These are phyloP conservation scores for Phaeosphaeriaceae sp. DNA, from an alignment of 2,329 filamentous ascomycete genomes.

Conservation along the genomic window DNA sequence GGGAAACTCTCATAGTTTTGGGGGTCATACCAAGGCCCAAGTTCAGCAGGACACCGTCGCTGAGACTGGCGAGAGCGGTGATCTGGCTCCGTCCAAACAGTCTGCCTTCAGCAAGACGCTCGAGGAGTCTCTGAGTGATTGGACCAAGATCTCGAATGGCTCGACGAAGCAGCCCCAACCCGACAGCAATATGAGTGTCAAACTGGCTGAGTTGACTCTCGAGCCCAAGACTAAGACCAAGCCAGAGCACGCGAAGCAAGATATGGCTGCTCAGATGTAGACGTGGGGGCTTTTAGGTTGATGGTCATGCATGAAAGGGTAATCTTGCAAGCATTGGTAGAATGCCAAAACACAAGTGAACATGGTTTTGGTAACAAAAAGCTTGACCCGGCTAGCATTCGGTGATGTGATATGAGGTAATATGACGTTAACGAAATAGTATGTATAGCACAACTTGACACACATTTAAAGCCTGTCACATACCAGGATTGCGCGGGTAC, in stretches of 20 bases:
- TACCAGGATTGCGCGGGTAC: no score
- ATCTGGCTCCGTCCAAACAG: constrained; percentile 40
- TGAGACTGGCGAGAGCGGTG: constrained; percentile 43
- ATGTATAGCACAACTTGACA: no score
- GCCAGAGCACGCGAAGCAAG: neutral
- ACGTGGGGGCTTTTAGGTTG: constrained; percentile 1
- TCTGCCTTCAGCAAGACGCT: constrained; percentile 10
- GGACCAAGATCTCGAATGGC: constrained; percentile 13
- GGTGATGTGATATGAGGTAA: no score
- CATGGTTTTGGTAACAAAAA: no score
- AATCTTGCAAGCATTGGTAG: no score
- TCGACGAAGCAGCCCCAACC: constrained; percentile 6
- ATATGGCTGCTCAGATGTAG: neutral
- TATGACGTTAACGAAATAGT: no score
- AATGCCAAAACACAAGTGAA: no score
- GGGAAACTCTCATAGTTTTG: constrained; percentile 38
- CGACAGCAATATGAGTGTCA: constrained; percentile 1
- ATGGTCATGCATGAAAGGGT: no score
- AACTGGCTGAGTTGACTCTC: constrained; percentile 7
- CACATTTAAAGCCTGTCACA: no score
- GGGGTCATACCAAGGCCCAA: constrained; percentile 38
- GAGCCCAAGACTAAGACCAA: constrained; percentile 2
- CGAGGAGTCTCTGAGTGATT: constrained; percentile 21
- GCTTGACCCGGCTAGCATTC: no score
- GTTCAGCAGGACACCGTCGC: constrained; percentile 43